Evolutionary conservation across 371 early-diverging fungal species (phyloP), one percentile per base, ranked within the genome.

Genomic region (Actinomucor elegans): DNA sequence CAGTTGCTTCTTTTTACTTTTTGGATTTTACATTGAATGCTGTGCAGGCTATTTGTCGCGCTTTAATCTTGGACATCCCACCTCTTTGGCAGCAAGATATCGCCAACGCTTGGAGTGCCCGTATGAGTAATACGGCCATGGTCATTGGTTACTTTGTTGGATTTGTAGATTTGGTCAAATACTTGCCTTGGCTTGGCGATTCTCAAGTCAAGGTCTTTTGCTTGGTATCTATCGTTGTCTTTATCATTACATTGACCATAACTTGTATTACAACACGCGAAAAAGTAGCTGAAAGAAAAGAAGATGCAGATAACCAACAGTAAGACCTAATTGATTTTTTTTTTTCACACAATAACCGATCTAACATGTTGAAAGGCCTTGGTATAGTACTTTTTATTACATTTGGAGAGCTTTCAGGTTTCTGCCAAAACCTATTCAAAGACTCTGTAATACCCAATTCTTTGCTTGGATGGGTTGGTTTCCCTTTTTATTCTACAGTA

Each of bases 381-480:
- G 74, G 63, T 79, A 79, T 44, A 59, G 67, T 23, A 82, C 80
- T 2, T 61, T 84, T 18, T 64, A 68, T 12, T 79, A 81, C 33
- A 79, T 86, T 33, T 79, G 80, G 78, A 69, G 69, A 44, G 86
- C 84, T 2, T 78, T 85, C 45, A 67, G 81, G 33, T 66, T 59
- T 26, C 56, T 91, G 18, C 89, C 92, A 1, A 54, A 33, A 9
- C 79, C 86, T 8, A 72, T 91, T 5, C 84, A 85, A 48, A 61
- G 73, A 35, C 64, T 93, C 20, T 91, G 91, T 57, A 84, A 86
- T 48, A 84, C 87, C 0, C 94, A 93, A 48, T 87, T 93, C 62
- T 89, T 86, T 69, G 85, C 86, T 10, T 93, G 92, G 92, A 79
- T 91, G 81, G 92, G 88, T n/a, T 90, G 91, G 89, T 93, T 93